phyloP scores from a whole-genome alignment of 345 rosid genomes.

The Arabidopsis suecica region DNA sequence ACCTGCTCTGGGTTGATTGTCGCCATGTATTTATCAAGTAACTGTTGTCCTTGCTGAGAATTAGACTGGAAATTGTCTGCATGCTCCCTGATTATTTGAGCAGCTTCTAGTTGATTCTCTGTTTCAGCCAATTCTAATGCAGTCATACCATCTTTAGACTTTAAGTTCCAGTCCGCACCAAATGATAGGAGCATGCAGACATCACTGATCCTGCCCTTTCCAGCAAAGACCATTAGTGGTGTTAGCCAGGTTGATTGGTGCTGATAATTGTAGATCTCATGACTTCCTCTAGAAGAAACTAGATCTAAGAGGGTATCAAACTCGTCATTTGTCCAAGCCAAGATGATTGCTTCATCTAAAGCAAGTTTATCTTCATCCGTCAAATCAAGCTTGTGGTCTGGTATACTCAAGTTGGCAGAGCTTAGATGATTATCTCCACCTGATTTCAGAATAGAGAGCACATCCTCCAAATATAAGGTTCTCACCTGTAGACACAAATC shows the following conservation, averaged over 20 bases:
- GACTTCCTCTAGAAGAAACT: slow-evolving; percentile 62
- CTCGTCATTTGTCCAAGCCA: slow-evolving; percentile 86
- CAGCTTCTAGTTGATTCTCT: slow-evolving; percentile 71
- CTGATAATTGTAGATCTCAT: slow-evolving; percentile 69
- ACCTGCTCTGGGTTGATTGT: slow-evolving; percentile 64
- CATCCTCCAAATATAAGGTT: slow-evolving; percentile 78
- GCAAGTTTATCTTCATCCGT: slow-evolving; percentile 68
- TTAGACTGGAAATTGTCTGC: slow-evolving; percentile 47
- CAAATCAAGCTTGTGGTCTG: slow-evolving; percentile 51
- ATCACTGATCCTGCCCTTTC: slow-evolving; percentile 80
- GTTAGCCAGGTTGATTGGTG: slow-evolving; percentile 73
- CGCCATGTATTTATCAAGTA: slow-evolving; percentile 74
- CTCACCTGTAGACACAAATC: slow-evolving; percentile 62
- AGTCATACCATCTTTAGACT: slow-evolving; percentile 64
- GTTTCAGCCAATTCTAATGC: slow-evolving; percentile 74
- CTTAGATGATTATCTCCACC: slow-evolving; percentile 60
- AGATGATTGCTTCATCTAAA: slow-evolving; percentile 82
- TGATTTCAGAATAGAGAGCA: slow-evolving; percentile 73
- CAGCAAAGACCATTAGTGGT: slow-evolving; percentile 90
- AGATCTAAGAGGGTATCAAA: slow-evolving; percentile 78
- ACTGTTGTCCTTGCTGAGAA: slow-evolving; percentile 52
- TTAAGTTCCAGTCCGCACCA: slow-evolving; percentile 68
- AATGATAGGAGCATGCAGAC: slow-evolving; percentile 85
- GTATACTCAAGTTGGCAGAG: slow-evolving; percentile 46
- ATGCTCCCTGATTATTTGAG: slow-evolving; percentile 63